phyloP scores from a whole-genome alignment of 2,329 filamentous ascomycete genomes.

The Leptodontidium sp. region DNA sequence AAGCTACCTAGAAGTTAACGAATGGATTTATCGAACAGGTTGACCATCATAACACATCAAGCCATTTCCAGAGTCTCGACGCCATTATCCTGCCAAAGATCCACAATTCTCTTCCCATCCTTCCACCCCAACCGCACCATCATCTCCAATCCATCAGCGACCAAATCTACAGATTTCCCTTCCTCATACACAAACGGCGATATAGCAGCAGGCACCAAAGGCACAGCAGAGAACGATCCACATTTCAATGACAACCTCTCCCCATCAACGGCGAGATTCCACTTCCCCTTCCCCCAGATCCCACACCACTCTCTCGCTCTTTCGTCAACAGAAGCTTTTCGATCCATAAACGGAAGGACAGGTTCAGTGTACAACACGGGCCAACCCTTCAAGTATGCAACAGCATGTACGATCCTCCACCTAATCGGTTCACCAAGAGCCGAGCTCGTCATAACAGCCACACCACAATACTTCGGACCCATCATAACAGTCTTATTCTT shows the following conservation, averaged over 20 bases:
- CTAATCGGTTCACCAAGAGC: constrained; percentile 9
- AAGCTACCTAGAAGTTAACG: too few relatives aligned
- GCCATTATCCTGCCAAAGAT: constrained; percentile 26
- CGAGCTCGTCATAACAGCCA: constrained; percentile 30
- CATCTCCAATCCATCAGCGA: constrained; percentile 27
- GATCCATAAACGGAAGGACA: constrained; percentile 17
- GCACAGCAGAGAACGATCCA: background rate
- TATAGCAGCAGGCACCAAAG: constrained; percentile 26
- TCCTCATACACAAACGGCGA: constrained; percentile 17
- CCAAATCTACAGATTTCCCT: constrained; percentile 27
- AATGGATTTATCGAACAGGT: too few relatives aligned
- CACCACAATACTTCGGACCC: constrained; percentile 18
- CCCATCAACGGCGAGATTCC: background rate
- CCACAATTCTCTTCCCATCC: constrained; percentile 21
- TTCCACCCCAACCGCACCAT: constrained; percentile 32
- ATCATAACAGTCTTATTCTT: background rate
- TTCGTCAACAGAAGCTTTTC: background rate
- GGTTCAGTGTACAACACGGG: background rate
- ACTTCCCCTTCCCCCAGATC: constrained; percentile 9
- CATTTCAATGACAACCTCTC: background rate
- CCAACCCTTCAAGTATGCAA: constrained; percentile 26
- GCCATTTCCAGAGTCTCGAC: constrained; percentile 13
- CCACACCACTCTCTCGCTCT: constrained; percentile 20
- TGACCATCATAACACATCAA: background rate
- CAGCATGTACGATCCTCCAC: constrained; percentile 20